phyloP scores from a whole-genome alignment of 2,329 filamentous ascomycete genomes.

The Claviceps citrina region DNA sequence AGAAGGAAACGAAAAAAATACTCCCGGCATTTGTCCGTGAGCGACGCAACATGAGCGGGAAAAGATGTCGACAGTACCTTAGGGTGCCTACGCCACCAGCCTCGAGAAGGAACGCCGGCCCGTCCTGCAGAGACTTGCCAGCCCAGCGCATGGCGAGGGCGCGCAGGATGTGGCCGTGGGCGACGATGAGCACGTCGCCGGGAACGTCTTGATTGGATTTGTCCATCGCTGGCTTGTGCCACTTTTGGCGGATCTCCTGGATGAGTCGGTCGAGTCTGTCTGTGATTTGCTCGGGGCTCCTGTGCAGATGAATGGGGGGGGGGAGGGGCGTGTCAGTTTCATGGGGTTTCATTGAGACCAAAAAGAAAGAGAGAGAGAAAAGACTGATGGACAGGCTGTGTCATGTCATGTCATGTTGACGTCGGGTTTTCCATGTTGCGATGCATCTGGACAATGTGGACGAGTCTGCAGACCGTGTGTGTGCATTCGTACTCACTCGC shows the following conservation, averaged over 20 bases:
- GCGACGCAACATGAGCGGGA: no score
- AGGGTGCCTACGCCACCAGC: constrained; percentile 71
- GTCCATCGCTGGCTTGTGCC: constrained; percentile 47
- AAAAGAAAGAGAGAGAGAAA: no score
- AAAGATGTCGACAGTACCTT: constrained; percentile 47
- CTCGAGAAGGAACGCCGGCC: constrained; percentile 69
- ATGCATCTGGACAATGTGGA: not conserved
- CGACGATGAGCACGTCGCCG: constrained; percentile 47
- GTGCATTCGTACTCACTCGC: constrained; percentile 51
- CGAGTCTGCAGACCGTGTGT: not conserved
- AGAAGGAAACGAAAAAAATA: constrained; percentile 7
- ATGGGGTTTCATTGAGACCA: not conserved
- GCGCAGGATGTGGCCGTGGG: constrained; percentile 77
- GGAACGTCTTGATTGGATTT: constrained; percentile 23
- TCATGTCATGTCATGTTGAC: not conserved
- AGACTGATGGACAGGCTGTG: no score
- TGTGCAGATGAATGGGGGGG: no score
- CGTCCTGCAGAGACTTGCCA: constrained; percentile 55
- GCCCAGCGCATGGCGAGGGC: constrained; percentile 83
- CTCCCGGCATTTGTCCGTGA: no score
- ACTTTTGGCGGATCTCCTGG: constrained; percentile 51
- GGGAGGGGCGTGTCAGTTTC: no score
- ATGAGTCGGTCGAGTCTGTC: constrained; percentile 62
- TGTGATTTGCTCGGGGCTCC: constrained; percentile 57
- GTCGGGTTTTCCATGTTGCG: not conserved